Conservation (phyloP, 495 filamentous ascomycete genomes). For the Podospora anserina region DNA sequence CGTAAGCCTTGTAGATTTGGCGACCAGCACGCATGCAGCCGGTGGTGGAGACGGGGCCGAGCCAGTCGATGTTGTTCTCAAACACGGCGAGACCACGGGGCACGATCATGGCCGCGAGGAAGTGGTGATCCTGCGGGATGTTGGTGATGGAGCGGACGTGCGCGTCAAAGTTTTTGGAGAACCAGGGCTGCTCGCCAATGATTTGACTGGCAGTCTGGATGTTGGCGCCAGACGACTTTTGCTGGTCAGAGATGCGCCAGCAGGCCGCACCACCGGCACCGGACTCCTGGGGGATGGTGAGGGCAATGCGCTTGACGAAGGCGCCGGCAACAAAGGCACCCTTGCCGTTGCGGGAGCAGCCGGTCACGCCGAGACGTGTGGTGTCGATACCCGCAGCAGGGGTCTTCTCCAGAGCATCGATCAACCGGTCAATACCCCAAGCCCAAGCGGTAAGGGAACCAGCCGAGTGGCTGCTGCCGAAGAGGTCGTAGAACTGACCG, state of each 20-base stretch:
- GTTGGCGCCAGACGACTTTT: slow-evolving; percentile 48
- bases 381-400: slow-evolving; percentile 45
- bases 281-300: slow-evolving; percentile 55
- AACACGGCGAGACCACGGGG: slow-evolving; percentile 48
- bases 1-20: slow-evolving; percentile 50
- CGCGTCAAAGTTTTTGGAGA: slow-evolving; percentile 43
- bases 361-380: slow-evolving; percentile 49
- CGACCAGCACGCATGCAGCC: slow-evolving; percentile 55
- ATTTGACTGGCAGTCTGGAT: slow-evolving; percentile 54
- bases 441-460: slow-evolving; percentile 53
- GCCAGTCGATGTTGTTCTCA: slow-evolving; percentile 57
- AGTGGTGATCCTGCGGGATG: slow-evolving; percentile 52
- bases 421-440: slow-evolving; percentile 53
- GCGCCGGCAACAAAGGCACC: slow-evolving; percentile 52
- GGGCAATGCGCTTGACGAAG: slow-evolving; percentile 49
- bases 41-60: slow-evolving; percentile 49
- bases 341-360: slow-evolving; percentile 56
- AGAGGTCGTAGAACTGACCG: slow-evolving; percentile 53
- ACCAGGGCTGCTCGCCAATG: slow-evolving; percentile 53
- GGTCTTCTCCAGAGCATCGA: slow-evolving; percentile 53
- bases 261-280: slow-evolving; percentile 52
- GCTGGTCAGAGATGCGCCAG: slow-evolving; percentile 51
- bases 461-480: slow-evolving; percentile 47
- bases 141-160: slow-evolving; percentile 35
- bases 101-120: slow-evolving; percentile 46